These are phyloP conservation scores for Colletotrichum sp. DNA, from an alignment of 2,329 filamentous ascomycete species.

Conservation along the genomic window DNA sequence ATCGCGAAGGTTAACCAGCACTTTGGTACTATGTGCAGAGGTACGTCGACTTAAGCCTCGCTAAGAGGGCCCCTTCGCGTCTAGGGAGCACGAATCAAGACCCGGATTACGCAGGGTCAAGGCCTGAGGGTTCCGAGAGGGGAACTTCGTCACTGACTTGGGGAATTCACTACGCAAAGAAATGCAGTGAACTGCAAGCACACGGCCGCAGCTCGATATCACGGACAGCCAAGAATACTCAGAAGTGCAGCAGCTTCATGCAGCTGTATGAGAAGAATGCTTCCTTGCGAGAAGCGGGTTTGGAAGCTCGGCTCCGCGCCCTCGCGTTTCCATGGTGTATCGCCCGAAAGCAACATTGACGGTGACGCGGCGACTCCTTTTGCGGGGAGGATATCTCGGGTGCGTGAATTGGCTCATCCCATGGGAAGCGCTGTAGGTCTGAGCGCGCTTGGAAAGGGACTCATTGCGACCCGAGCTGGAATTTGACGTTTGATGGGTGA, in stretches of 20 bases:
- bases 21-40: not conserved
- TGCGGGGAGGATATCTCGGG: not conserved
- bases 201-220: not conserved
- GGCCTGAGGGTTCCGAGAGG: not conserved
- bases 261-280: not conserved
- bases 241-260: not conserved
- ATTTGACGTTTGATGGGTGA: not conserved
- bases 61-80: not conserved
- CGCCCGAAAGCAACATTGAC: not conserved
- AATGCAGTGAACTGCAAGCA: not conserved
- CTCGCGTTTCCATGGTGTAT: not conserved
- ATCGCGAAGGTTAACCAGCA: not conserved
- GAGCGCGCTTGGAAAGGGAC: not conserved
- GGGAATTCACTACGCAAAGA: not conserved
- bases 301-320: not conserved
- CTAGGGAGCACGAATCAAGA: not conserved
- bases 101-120: not conserved
- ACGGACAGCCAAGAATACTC: not conserved
- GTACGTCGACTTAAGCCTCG: not conserved
- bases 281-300: not conserved
- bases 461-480: not conserved
- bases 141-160: not conserved
- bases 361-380: not conserved
- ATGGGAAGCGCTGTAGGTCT: not conserved
- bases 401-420: not conserved